Percentiles rank a stretch among this genome's conserved stretches.
Conservation (phyloP, 2,329 filamentous ascomycete genomes). For the Penicillium sp. region DNA sequence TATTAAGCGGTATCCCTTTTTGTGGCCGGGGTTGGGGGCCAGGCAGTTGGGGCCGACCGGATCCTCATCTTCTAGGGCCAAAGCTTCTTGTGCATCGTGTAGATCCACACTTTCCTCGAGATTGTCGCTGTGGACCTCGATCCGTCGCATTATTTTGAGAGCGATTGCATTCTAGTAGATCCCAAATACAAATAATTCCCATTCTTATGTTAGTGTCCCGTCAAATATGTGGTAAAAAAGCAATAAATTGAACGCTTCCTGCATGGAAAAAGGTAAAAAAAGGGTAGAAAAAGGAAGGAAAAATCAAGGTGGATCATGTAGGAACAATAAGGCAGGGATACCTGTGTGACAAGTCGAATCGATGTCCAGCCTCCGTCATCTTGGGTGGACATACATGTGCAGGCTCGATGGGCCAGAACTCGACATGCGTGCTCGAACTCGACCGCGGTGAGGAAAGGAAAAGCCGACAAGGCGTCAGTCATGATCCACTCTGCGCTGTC, state of each 20-base stretch:
- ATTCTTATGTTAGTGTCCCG: neutral
- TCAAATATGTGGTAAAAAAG: neutral
- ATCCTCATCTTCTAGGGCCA: conserved; percentile 35
- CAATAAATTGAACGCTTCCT: conserved; percentile 6
- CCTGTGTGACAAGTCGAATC: conserved; percentile 35
- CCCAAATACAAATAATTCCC: conserved; percentile 1
- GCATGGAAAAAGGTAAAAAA: conserved; percentile 1
- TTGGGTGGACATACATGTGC: conserved; percentile 47
- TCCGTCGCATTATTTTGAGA: conserved; percentile 35
- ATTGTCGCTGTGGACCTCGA: conserved; percentile 19
- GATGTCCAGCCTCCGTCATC: conserved; percentile 54
- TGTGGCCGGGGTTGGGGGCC: neutral
- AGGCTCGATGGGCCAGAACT: conserved; percentile 52
- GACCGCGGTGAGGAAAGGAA: conserved; percentile 63
- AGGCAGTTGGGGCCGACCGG: conserved; percentile 22
- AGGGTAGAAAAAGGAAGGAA: conserved; percentile 1
- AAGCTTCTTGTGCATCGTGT: conserved; percentile 19
- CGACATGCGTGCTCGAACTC: conserved; percentile 71
- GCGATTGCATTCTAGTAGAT: conserved; percentile 30
- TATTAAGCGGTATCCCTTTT: neutral
- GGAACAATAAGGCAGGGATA: conserved; percentile 18
- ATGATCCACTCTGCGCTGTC: conserved; percentile 15
- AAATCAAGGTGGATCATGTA: neutral
- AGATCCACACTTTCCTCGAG: conserved; percentile 6
- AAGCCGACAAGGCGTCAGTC: conserved; percentile 41